Evolutionary conservation across 495 filamentous ascomycete genomes (phyloP).

Genomic region (Cladorrhinum samala): DNA sequence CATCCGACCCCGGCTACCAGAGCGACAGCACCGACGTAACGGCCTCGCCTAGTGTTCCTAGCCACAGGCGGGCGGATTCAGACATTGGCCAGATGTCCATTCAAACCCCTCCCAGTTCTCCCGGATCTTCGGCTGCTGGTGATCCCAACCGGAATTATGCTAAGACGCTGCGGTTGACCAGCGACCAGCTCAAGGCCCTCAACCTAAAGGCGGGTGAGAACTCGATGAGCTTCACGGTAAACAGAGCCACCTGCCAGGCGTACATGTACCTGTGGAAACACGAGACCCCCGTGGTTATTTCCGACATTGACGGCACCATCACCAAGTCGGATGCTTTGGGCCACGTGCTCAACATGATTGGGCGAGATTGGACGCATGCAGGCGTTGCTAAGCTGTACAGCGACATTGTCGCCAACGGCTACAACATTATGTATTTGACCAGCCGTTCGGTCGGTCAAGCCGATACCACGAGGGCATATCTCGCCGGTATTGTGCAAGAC

Average conservation of each 20-base stretch:
- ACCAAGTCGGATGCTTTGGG: constrained; percentile 97
- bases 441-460: constrained; percentile 89
- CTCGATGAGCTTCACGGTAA: constrained; percentile 92
- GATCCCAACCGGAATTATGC: constrained; percentile 84
- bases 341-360: constrained; percentile 97
- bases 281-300: constrained; percentile 89
- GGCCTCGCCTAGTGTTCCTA: constrained; percentile 30
- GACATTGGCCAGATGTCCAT: constrained; percentile 61
- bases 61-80: constrained; percentile 54
- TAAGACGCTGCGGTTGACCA: constrained; percentile 94
- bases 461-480: constrained; percentile 83
- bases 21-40: constrained; percentile 56
- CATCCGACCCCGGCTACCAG: constrained; percentile 90
- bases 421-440: constrained; percentile 98
- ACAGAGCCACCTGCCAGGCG: constrained; percentile 83
- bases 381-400: constrained; percentile 96
- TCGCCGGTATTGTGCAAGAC: constrained; percentile 85
- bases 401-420: constrained; percentile 92
- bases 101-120: constrained; percentile 72
- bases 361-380: constrained; percentile 94
- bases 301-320: constrained; percentile 98
- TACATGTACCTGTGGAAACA: constrained; percentile 90
- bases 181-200: constrained; percentile 86
- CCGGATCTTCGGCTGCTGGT: constrained; percentile 49
- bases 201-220: constrained; percentile 80